Conservation (phyloP, 805 yeast species). For the Candida vartiovaarae region DNA sequence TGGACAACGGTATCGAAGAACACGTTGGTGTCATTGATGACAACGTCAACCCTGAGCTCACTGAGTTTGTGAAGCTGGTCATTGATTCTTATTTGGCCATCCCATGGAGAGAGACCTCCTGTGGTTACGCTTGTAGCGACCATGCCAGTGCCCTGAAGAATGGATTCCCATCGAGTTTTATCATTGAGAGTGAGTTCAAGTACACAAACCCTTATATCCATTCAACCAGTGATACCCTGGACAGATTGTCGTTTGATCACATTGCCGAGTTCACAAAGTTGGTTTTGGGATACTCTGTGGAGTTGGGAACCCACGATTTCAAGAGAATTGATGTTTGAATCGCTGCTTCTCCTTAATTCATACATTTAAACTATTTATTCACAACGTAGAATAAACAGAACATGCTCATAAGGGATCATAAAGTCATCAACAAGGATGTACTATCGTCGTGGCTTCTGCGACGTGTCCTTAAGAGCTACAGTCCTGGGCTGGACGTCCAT, state of each 20-base stretch:
- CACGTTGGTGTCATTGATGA: slow-evolving; percentile 65
- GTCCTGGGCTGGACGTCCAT: neutral
- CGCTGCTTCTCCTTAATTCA: neutral
- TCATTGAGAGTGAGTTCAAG: slow-evolving; percentile 68
- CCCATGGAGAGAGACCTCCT: slow-evolving; percentile 64
- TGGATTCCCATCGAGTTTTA: slow-evolving; percentile 82
- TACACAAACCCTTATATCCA: slow-evolving; percentile 68
- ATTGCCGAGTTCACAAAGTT: slow-evolving; percentile 76
- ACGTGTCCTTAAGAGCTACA: neutral
- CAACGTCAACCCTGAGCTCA: slow-evolving; percentile 19
- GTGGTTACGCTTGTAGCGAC: slow-evolving; percentile 94
- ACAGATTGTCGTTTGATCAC: slow-evolving; percentile 69
- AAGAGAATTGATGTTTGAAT: slow-evolving; percentile 3
- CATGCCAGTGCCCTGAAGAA: slow-evolving; percentile 78
- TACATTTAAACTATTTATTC: neutral
- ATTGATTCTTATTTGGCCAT: slow-evolving; percentile 58
- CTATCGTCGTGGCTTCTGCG: neutral
- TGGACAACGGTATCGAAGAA: slow-evolving; percentile 38
- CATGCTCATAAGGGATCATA: neutral
- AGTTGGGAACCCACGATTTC: slow-evolving; percentile 43
- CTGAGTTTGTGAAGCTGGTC: slow-evolving; percentile 41
- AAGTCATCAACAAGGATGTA: slow-evolving; percentile 1
- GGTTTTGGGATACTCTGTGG: slow-evolving; percentile 65
- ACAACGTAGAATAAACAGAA: too few relatives aligned
- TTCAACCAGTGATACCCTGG: slow-evolving; percentile 72